Evolutionary conservation across 1,284 basidiomycete genomes (phyloP).

Genomic region (Ustilago curta): DNA sequence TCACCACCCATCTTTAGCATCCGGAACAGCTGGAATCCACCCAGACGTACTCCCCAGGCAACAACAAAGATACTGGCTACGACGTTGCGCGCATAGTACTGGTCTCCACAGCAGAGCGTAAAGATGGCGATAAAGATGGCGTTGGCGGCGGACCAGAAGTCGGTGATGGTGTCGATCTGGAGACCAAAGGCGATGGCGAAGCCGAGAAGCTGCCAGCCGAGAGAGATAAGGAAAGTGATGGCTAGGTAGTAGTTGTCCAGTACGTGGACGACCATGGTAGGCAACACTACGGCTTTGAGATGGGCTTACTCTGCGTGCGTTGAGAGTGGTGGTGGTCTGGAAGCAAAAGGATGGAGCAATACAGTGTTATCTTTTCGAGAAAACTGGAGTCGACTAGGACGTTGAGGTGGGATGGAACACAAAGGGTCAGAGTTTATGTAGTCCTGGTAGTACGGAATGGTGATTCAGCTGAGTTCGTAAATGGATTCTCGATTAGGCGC

Average conservation of each 20-base stretch:
- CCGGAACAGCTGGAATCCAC: slow-evolving; percentile 64
- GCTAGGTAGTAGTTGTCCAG: slow-evolving; percentile 78
- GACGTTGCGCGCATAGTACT: slow-evolving; percentile 76
- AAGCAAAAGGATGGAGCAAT: background rate
- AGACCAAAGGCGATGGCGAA: slow-evolving; percentile 73
- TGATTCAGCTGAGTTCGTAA: slow-evolving; percentile 10
- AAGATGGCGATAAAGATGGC: slow-evolving; percentile 68
- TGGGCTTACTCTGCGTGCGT: no score
- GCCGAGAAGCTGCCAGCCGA: slow-evolving; percentile 77
- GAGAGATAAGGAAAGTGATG: slow-evolving; percentile 78
- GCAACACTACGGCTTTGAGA: no score
- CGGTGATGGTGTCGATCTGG: slow-evolving; percentile 67
- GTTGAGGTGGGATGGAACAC: background rate
- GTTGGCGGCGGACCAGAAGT: slow-evolving; percentile 62
- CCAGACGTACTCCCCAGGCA: slow-evolving; percentile 68
- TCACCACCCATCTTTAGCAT: slow-evolving; percentile 67
- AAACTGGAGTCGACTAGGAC: background rate
- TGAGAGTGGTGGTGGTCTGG: background rate
- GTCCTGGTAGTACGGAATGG: background rate
- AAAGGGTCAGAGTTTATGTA: slow-evolving; percentile 2
- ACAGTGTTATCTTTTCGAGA: background rate
- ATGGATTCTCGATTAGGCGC: background rate
- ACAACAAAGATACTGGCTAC: slow-evolving; percentile 74
- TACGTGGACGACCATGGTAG: slow-evolving; percentile 45
- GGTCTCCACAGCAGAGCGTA: slow-evolving; percentile 67